Conservation (phyloP, 352 stramenopile genomes). For the Peronospora farinosa region DNA sequence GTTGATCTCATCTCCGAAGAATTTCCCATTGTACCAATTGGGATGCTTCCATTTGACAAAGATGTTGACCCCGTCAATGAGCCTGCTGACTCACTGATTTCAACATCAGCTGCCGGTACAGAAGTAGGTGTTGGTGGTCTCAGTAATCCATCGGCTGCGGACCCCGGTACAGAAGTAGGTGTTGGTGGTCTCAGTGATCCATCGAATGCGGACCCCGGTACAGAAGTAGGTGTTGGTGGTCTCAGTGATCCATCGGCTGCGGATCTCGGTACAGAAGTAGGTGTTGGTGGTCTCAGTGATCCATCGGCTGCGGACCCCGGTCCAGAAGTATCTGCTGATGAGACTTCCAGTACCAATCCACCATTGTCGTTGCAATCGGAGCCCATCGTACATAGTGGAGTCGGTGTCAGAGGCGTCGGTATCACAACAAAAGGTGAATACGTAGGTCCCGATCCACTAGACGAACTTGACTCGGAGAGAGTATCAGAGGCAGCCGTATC, state of each 20-base stretch:
- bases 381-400: too few relatives aligned
- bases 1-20: constrained; percentile 5
- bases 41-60: constrained; percentile 8
- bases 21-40: background rate
- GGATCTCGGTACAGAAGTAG: constrained; percentile 4
- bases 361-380: background rate
- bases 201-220: constrained; percentile 3
- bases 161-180: constrained; percentile 4
- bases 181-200: constrained; percentile 6
- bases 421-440: constrained; percentile 17
- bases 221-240: constrained; percentile 4
- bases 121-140: constrained; percentile 4
- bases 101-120: background rate
- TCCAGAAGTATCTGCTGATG: constrained; percentile 4
- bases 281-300: constrained; percentile 6
- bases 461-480: constrained; percentile 3
- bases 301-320: constrained; percentile 4
- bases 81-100: constrained; percentile 2
- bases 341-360: constrained; percentile 4
- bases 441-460: constrained; percentile 6
- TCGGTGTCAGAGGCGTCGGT: background rate
- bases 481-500: background rate
- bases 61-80: background rate
- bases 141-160: constrained; percentile 4
- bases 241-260: constrained; percentile 2